Percentiles rank a stretch among this genome's conserved stretches.
phyloP scores from a whole-genome alignment of 1,284 basidiomycete species.

The Sanghuangporus weigelae region DNA sequence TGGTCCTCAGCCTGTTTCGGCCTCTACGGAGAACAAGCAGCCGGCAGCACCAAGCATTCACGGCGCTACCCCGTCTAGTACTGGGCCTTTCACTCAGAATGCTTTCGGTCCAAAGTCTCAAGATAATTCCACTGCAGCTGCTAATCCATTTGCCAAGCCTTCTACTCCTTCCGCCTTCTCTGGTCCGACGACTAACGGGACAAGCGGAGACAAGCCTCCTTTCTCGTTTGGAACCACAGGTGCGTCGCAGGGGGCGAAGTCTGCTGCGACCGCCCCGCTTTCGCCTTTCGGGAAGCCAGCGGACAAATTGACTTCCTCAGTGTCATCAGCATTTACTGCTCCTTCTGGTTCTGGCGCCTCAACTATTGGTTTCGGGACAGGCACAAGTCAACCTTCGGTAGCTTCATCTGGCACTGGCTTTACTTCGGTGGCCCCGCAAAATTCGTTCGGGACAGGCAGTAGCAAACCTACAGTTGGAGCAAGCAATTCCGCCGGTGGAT shows the following conservation, averaged over 20 bases:
- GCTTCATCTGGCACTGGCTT: not conserved
- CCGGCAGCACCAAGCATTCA: not conserved
- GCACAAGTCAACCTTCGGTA: not conserved
- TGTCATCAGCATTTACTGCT: not conserved
- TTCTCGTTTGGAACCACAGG: constrained; percentile 2
- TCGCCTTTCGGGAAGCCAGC: not conserved
- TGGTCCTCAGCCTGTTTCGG: not conserved
- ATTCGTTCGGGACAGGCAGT: not conserved
- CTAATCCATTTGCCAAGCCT: constrained; percentile 9
- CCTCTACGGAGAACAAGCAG: not conserved
- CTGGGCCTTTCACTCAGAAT: not conserved
- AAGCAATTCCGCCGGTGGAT: not conserved
- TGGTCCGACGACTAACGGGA: not conserved
- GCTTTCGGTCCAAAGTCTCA: not conserved
- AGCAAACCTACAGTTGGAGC: not conserved
- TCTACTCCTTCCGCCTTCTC: not conserved
- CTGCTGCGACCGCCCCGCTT: not conserved
- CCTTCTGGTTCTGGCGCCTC: not conserved
- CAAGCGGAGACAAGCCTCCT: not conserved
- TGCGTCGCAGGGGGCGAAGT: constrained; percentile 8
- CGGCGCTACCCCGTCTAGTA: not conserved
- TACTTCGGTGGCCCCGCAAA: not conserved
- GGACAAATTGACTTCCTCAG: not conserved
- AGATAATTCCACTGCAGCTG: not conserved
- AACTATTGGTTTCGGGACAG: not conserved